phyloP scores from a whole-genome alignment of 2,329 filamentous ascomycete species.

The Penicillium aurantiogriseum region DNA sequence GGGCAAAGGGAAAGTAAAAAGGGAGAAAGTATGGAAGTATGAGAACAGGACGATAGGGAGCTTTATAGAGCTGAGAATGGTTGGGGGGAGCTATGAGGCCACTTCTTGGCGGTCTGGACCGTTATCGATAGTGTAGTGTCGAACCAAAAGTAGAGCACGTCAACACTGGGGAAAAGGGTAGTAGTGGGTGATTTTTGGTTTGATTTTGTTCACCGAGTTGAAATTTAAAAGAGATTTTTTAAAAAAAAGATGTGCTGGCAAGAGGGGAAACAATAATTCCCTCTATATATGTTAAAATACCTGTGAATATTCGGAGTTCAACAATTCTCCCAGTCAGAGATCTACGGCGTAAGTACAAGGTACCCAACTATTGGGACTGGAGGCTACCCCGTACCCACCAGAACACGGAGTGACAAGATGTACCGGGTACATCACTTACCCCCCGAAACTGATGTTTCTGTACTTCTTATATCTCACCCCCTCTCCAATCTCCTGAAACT shows the following conservation, averaged over 20 bases:
- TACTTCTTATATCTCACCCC: background rate
- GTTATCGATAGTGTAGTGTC: conserved; percentile 18
- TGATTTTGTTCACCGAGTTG: background rate
- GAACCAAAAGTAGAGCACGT: conserved; percentile 5
- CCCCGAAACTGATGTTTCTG: background rate
- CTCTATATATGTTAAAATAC: background rate
- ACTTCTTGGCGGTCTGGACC: conserved; percentile 24
- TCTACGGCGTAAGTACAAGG: conserved; percentile 14
- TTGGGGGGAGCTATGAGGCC: conserved; percentile 29
- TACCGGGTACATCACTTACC: conserved; percentile 18
- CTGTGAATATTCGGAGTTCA: background rate
- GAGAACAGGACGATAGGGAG: conserved; percentile 11
- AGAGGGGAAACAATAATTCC: background rate
- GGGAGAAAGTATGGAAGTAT: background rate
- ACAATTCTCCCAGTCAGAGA: conserved; percentile 7
- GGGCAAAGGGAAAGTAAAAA: background rate
- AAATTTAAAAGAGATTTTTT: background rate
- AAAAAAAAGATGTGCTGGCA: background rate
- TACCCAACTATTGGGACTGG: conserved; percentile 11
- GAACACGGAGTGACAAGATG: conserved; percentile 14
- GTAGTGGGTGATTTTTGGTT: background rate
- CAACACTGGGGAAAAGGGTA: conserved; percentile 4
- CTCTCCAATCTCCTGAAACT: conserved; percentile 1
- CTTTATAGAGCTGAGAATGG: conserved; percentile 21
- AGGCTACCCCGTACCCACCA: conserved; percentile 23